Base-by-base conservation (phyloP, 1,284 basidiomycete genomes). In the Tilletia setariae region DNA sequence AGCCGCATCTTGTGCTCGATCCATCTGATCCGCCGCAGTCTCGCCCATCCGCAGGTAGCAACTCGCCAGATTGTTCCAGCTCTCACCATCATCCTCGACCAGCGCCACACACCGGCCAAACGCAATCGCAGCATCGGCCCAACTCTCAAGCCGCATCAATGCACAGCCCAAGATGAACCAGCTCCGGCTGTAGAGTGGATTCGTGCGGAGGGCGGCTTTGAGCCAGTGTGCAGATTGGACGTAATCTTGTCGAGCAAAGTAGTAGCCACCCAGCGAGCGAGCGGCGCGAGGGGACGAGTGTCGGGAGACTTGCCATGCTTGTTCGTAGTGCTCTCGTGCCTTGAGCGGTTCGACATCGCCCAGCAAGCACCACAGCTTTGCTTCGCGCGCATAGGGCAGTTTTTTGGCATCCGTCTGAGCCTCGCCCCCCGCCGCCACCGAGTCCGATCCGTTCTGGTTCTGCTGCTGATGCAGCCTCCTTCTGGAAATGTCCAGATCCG, bases 111-210 rank as follows among this genome's bases (percentile, higher is more conserved):
- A 93, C 44, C 94, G 86, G 63, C 86, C 85, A 84, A 98, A 98
- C 0, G 91, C 90, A 62, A 90, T 89, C 68, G 89, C 88, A 1
- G 90, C 94, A 30, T 89, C 90, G 30, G 87, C 86, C 94, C 93
- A 81, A 43, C 68, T 67, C 66, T 95, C 91, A 70, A 87, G 78
- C 21, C 90, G 87, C 84, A 96, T 89, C 73, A 86, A 89, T 9
- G 92, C 89, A 77, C 96, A 98, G 0, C 96, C 96, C 40, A 98
- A 87, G 53, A 96, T 88, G 84, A 98, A 99, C 96, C 96, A 98
- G 13, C 90, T 89, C 15, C 92, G 88, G n/a, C 87, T 86, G 70
- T 90, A 87, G 62, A 98, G 85, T 1, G 96, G 94, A 79, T 97
- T 94, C 81, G 98, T 96, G 23, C 86, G 86, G 0, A 94, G 89